Conservation (phyloP, 192 early-diverging fungal species). For the Haplosporangium gracile region DNA sequence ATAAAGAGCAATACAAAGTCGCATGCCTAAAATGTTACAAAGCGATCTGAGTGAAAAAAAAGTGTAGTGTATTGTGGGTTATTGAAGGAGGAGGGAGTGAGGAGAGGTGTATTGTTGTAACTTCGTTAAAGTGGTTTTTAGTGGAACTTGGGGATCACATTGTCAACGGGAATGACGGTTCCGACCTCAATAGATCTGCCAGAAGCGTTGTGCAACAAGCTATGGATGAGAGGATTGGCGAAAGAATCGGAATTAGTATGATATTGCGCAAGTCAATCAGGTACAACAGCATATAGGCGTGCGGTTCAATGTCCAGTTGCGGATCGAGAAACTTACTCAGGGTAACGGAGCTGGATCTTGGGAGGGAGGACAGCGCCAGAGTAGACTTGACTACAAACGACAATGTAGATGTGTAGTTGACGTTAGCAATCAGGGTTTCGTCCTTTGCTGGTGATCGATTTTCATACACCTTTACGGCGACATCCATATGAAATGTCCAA, state of each 20-base stretch:
- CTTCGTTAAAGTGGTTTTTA: slow-evolving; percentile 12
- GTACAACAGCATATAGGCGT: background rate
- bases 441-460: background rate
- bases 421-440: background rate
- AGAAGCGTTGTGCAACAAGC: slow-evolving; percentile 36
- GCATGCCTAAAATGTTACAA: background rate
- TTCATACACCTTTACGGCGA: too few relatives aligned
- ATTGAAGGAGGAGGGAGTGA: background rate
- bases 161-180: background rate
- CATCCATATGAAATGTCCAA: background rate
- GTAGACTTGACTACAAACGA: slow-evolving; percentile 17
- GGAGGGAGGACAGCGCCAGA: slow-evolving; percentile 28
- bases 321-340: slow-evolving; percentile 34
- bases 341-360: slow-evolving; percentile 50
- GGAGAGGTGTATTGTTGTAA: background rate
- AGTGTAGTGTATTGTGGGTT: background rate
- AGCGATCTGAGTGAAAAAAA: background rate
- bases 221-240: background rate
- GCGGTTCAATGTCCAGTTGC: too few relatives aligned
- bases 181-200: slow-evolving; percentile 31
- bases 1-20: background rate
- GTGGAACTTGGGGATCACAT: slow-evolving; percentile 34
- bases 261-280: background rate
- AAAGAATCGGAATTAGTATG: background rate
- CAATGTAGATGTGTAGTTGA: background rate